phyloP scores from a whole-genome alignment of 345 rosid species.

The Erucastrum elatum region DNA sequence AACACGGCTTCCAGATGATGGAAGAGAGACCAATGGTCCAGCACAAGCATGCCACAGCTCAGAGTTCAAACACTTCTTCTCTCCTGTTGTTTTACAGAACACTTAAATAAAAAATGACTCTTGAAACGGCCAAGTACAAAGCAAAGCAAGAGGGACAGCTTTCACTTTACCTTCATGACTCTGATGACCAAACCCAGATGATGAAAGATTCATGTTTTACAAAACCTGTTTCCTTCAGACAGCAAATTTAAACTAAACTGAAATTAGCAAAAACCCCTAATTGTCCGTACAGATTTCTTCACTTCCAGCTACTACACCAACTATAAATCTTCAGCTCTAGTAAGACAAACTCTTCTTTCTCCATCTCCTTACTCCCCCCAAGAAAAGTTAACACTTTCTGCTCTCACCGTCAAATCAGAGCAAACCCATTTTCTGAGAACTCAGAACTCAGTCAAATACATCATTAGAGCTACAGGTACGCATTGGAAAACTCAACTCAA shows the following conservation, averaged over 20 bases:
- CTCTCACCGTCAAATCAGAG: conserved; percentile 30
- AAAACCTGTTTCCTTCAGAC: neutral
- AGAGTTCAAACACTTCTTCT: conserved; percentile 50
- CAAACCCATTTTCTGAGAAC: conserved; percentile 27
- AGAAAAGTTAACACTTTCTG: neutral
- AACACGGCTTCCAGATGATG: conserved; percentile 50
- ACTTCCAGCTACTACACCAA: conserved; percentile 39
- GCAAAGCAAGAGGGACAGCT: neutral
- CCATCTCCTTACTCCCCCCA: conserved; percentile 3
- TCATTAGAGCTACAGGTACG: neutral
- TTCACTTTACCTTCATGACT: conserved; percentile 44
- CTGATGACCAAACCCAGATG: conserved; percentile 57
- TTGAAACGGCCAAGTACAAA: neutral
- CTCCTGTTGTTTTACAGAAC: conserved; percentile 34
- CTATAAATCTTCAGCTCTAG: conserved; percentile 40
- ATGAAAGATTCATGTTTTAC: conserved; percentile 49
- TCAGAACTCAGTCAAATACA: conserved; percentile 5
- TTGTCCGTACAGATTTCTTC: conserved; percentile 29
- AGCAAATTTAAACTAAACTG: neutral
- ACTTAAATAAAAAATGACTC: neutral
- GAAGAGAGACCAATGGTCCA: conserved; percentile 59
- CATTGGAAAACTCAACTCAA: neutral
- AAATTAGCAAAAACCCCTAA: conserved; percentile 22
- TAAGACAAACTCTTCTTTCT: conserved; percentile 36
- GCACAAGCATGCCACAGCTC: conserved; percentile 71